Base-by-base conservation (phyloP, 2,329 filamentous ascomycete genomes). In the Drechslerella stenobrocha region DNA sequence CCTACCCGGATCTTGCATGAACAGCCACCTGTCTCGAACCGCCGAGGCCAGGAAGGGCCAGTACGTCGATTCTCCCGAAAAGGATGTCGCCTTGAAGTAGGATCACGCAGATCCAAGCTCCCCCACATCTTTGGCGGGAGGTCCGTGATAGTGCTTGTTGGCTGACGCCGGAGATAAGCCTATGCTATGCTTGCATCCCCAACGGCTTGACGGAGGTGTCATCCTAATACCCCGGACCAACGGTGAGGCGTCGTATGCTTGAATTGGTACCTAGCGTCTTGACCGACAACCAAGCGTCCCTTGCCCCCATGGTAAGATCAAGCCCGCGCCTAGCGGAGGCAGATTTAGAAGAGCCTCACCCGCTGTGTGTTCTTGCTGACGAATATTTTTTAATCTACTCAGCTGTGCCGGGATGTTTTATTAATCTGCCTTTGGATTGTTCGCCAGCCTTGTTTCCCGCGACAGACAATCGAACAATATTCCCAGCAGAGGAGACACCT, bases 301-400 rank as follows among this genome's bases (percentile, higher is more conserved):
- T 20, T 13, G n/a, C n/a, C 37, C 37, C 22, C 18, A 42, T 18
- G 3, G 15, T 20, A n/a, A 13, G 15, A 20, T n/a, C 15, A 30
- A 11, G 28, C 28, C 11, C 28, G 28, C n/a, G n/a, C n/a, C n/a
- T n/a, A n/a, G 37, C 7, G 15, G 37, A 5, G 13, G 37, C 37
- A 18, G n/a, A 18, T 42, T 18, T 18, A 13, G 13, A 46, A 35
- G 55, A 67, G 63, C 63, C 55, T 53, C 63, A 67, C 63, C 57
- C 50, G 44, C 46, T 18, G 9, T 23, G 32, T 22, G 22, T 11
- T 11, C 18, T 13, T 58, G 60, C 52, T 66, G 60, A 58, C 51
- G 60, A 55, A 60, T 67, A 30, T 20, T 44, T 32, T 37, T 28
- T 18, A 50, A 67, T 60, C 23, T 60, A 60, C 58, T 67, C 63